Evolutionary conservation across 2,329 filamentous ascomycete genomes (phyloP).

Genomic region (Botrytis paeoniae): DNA sequence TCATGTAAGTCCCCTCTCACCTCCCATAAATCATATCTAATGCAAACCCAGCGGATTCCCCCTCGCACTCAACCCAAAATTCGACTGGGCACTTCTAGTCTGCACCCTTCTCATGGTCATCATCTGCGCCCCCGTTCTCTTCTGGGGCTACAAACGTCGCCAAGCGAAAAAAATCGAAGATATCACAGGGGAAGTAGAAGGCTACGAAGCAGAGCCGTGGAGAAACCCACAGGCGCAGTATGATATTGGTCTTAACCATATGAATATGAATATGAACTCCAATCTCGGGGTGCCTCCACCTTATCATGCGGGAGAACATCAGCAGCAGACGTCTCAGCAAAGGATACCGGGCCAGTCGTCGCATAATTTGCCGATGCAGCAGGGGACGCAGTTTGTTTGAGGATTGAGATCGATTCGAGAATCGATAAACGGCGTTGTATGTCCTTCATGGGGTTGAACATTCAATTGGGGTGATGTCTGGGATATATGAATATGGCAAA

Average conservation of each 20-base stretch:
- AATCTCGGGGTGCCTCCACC: neutral
- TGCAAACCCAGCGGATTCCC: conserved; percentile 49
- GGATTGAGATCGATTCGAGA: neutral
- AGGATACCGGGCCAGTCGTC: neutral
- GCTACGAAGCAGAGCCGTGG: conserved; percentile 18
- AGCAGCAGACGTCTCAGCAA: neutral
- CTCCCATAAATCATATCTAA: neutral
- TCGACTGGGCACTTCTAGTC: conserved; percentile 48
- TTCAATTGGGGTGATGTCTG: neutral
- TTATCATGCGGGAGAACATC: neutral
- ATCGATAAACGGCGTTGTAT: neutral
- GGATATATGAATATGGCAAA: neutral
- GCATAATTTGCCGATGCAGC: conserved; percentile 8
- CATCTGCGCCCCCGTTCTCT: conserved; percentile 36
- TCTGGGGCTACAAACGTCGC: conserved; percentile 22
- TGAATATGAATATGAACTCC: conserved; percentile 1
- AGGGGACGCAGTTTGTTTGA: conserved; percentile 15
- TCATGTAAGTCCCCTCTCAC: conserved; percentile 45
- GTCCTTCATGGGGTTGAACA: too few relatives aligned
- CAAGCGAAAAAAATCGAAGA: conserved; percentile 1
- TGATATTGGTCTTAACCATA: conserved; percentile 15
- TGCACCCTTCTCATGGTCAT: conserved; percentile 45
- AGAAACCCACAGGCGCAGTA: conserved; percentile 6
- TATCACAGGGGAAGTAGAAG: neutral
- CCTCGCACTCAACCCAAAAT: conserved; percentile 50